These are phyloP conservation scores for Colletotrichum tanaceti DNA, from an alignment of 2,329 filamentous ascomycete genomes.

Conservation along the genomic window DNA sequence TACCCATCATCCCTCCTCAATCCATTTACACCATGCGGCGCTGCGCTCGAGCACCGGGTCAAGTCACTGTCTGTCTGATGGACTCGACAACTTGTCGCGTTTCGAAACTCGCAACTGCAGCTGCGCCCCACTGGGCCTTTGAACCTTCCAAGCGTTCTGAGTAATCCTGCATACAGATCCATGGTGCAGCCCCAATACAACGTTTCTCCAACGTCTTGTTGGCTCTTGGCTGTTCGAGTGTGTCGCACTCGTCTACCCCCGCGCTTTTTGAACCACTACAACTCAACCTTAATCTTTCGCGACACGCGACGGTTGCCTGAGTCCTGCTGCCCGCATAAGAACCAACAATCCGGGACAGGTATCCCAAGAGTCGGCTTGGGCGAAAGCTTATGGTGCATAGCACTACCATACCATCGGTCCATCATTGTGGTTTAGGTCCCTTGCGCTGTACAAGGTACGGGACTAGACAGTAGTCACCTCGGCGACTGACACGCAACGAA, in stretches of 20 bases:
- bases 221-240: slow-evolving; percentile 14
- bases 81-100: neutral
- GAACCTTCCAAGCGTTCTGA: slow-evolving; percentile 6
- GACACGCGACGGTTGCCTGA: slow-evolving; percentile 4
- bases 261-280: neutral
- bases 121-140: slow-evolving; percentile 2
- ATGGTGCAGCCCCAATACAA: slow-evolving; percentile 9
- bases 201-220: neutral
- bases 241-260: slow-evolving; percentile 13
- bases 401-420: neutral
- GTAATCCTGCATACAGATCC: slow-evolving; percentile 3
- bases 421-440: neutral
- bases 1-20: slow-evolving; percentile 2
- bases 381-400: neutral
- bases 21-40: neutral
- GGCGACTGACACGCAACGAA: slow-evolving; percentile 16
- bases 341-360: neutral
- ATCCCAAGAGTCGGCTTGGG: slow-evolving; percentile 12
- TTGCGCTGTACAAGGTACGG: slow-evolving; percentile 8
- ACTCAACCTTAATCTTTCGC: slow-evolving; percentile 26
- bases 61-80: neutral
- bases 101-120: slow-evolving; percentile 17
- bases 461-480: neutral
- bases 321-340: slow-evolving; percentile 18
- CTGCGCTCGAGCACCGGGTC: neutral